Evolutionary conservation across 257 asterid genomes (phyloP), one percentile per base, ranked within the genome.

Genomic region (Capsicum baccatum): DNA sequence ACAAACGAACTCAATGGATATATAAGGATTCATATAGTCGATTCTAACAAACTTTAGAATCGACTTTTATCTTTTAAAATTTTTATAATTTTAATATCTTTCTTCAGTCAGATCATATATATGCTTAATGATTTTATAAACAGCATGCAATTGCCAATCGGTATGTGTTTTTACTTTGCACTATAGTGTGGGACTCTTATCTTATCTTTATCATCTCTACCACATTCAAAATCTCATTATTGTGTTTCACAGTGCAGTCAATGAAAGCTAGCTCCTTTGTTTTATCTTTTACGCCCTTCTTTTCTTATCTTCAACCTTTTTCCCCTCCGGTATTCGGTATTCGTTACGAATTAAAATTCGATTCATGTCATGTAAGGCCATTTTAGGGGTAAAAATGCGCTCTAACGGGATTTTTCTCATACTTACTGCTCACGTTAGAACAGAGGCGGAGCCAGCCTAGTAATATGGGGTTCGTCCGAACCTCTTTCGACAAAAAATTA

Each of bases 211-310:
- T 68, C 86, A 76, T 76, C 47, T 76, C 47, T 47, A 76, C 81
- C 81, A 54, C 35, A 79, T 86, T 86, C 84, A 86, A 83, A 86
- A 67, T 79, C 81, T 67, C 68, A 83, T 83, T n/a, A 89, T 87
- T 84, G 85, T 91, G 90, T 83, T 83, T 82, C 83, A 86, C 85
- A 68, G 74, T 85, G 87, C 83, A 87, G 92, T 87, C 93, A 86
- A 89, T 84, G 83, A 90, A 88, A 91, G 92, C 90, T 90, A 90
- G 88, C 71, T 68, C 48, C 48, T 76, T 76, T 26, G 26, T 0
- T 52, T 83, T 76, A 83, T 85, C 84, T 88, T 87, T 83, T 74
- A 83, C 59, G 69, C 54, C 11, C 42, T 83, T 84, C 82, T 81
- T 86, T 87, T 21, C 8, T 58, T 17, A 9, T 9, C 37, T 19